These are phyloP conservation scores for Ambrosiella cleistominuta DNA, from an alignment of 2,329 filamentous ascomycete genomes.

Conservation along the genomic window DNA sequence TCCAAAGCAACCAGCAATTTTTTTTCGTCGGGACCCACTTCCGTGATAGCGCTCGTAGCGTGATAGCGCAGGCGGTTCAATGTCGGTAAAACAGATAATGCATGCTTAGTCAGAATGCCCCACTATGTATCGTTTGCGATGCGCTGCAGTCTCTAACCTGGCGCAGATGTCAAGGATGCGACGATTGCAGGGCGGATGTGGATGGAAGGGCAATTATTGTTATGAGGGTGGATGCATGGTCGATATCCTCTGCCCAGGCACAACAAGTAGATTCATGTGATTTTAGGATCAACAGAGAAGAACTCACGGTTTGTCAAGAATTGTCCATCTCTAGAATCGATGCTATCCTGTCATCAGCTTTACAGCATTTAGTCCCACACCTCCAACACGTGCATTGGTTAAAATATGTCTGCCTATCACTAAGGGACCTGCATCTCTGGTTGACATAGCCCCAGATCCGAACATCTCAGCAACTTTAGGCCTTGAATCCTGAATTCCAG, in stretches of 20 bases:
- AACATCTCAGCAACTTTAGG: background rate
- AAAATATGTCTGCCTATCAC: background rate
- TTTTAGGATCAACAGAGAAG: too few relatives aligned
- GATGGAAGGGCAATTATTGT: background rate
- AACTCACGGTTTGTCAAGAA: too few relatives aligned
- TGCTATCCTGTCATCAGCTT: too few relatives aligned
- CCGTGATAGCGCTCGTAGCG: slow-evolving; percentile 8
- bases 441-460: background rate
- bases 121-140: slow-evolving; percentile 1
- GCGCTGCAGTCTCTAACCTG: background rate
- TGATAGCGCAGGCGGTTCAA: slow-evolving; percentile 9
- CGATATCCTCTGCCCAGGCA: background rate
- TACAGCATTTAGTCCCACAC: too few relatives aligned
- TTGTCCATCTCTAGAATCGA: too few relatives aligned
- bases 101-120: slow-evolving; percentile 6
- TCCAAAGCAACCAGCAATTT: slow-evolving; percentile 13
- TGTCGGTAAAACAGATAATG: slow-evolving; percentile 12
- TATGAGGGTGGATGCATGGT: slow-evolving; percentile 3
- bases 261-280: background rate
- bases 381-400: too few relatives aligned
- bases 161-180: background rate
- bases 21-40: slow-evolving; percentile 12
- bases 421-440: background rate
- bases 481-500: background rate
- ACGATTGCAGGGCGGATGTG: background rate